These are phyloP conservation scores for Fraxinus baroniana DNA, from an alignment of 305 asterid genomes.

Conservation along the genomic window DNA sequence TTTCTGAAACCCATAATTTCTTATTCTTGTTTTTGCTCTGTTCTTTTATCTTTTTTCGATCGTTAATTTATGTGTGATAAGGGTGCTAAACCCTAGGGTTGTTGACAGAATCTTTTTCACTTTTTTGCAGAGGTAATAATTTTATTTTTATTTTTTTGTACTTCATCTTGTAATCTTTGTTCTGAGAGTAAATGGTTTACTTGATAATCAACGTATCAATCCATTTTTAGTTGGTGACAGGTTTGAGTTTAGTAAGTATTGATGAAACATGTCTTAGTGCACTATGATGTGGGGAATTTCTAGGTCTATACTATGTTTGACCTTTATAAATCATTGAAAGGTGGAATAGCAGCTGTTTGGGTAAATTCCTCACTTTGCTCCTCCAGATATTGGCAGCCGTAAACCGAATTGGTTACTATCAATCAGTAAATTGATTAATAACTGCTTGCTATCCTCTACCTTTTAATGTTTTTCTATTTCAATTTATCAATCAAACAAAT, in stretches of 20 bases:
- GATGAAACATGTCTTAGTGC: background rate
- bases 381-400: background rate
- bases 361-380: background rate
- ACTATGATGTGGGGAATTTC: background rate
- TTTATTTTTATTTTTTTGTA: background rate
- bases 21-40: background rate
- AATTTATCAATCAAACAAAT: background rate
- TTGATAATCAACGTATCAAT: background rate
- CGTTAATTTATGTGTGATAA: background rate
- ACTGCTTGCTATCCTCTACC: background rate
- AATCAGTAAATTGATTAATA: background rate
- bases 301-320: background rate
- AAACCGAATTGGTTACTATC: background rate
- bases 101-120: background rate
- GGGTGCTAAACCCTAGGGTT: background rate
- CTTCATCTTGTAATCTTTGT: background rate
- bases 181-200: background rate
- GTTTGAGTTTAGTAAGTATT: background rate
- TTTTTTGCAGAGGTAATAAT: background rate
- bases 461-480: background rate
- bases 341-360: background rate
- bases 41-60: background rate
- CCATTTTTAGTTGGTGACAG: background rate
- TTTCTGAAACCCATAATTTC: background rate
- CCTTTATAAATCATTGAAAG: background rate